These are phyloP conservation scores for Lepiota venenata DNA, from an alignment of 768 basidiomycete genomes.

Conservation along the genomic window DNA sequence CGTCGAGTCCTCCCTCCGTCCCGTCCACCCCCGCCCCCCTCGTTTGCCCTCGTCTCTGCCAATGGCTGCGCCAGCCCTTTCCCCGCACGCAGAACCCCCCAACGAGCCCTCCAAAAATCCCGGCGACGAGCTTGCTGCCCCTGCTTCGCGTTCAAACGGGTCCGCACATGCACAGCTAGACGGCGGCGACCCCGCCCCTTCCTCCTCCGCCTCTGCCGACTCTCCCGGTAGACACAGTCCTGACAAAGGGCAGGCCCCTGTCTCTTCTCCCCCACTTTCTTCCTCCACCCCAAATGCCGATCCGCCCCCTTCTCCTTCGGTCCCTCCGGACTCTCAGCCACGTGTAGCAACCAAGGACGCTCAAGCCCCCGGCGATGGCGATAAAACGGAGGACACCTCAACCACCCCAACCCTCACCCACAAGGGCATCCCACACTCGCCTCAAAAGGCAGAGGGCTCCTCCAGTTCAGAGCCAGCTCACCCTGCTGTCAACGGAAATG, in stretches of 20 bases:
- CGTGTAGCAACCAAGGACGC: constrained; percentile 21
- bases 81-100: not conserved
- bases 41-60: not conserved
- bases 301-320: constrained; percentile 5
- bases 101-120: not conserved
- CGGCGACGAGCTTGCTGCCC: not conserved
- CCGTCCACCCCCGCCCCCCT: no score
- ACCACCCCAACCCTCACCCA: constrained; percentile 19
- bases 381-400: constrained; percentile 25
- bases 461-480: constrained; percentile 13
- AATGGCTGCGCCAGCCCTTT: constrained; percentile 1
- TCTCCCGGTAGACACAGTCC: constrained; percentile 4
- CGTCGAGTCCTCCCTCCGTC: constrained; percentile 7
- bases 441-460: constrained; percentile 12
- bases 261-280: not conserved
- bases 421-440: constrained; percentile 2
- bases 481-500: constrained; percentile 16
- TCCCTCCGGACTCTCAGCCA: constrained; percentile 14
- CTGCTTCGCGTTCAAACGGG: constrained; percentile 7
- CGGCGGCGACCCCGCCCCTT: constrained; percentile 1
- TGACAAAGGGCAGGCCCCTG: constrained; percentile 9
- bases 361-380: constrained; percentile 17
- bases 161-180: constrained; percentile 1
- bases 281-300: constrained; percentile 7
- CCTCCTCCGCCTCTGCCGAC: not conserved